Percentiles rank a stretch among this genome's conserved stretches.
Conservation (phyloP, 805 yeast species). For the Cyberlindnera euphorbiae region DNA sequence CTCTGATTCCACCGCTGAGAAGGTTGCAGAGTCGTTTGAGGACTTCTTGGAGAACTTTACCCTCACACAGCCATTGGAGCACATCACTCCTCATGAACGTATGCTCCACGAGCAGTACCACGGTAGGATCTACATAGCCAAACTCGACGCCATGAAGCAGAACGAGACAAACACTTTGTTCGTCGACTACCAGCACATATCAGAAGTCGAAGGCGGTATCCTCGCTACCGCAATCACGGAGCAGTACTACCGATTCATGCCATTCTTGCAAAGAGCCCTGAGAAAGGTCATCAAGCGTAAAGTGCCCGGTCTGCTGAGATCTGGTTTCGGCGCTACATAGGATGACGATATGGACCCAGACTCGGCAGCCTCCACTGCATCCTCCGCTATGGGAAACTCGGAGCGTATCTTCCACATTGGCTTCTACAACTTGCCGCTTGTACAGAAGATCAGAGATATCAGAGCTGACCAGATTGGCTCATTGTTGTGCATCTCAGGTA, state of each 20-base stretch:
- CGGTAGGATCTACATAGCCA: conserved; percentile 68
- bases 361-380: conserved; percentile 29
- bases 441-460: conserved; percentile 82
- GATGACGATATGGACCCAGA: conserved; percentile 23
- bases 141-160: conserved; percentile 73
- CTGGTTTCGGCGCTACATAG: conserved; percentile 29
- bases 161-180: conserved; percentile 75
- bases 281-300: conserved; percentile 65
- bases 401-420: conserved; percentile 87
- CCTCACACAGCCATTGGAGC: conserved; percentile 30
- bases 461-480: conserved; percentile 87
- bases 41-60: conserved; percentile 68
- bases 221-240: conserved; percentile 85
- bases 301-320: conserved; percentile 65
- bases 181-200: conserved; percentile 78
- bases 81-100: conserved; percentile 26
- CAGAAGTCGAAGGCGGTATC: conserved; percentile 75
- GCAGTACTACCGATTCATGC: conserved; percentile 89
- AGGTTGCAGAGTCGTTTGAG: conserved; percentile 88
- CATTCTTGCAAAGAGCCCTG: conserved; percentile 74
- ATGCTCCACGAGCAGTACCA: conserved; percentile 35
- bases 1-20: conserved; percentile 87
- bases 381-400: conserved; percentile 42
- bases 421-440: conserved; percentile 77
- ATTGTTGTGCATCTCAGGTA: conserved; percentile 81